These are phyloP conservation scores for Acer campestre DNA, from an alignment of 345 rosid species.

Conservation along the genomic window DNA sequence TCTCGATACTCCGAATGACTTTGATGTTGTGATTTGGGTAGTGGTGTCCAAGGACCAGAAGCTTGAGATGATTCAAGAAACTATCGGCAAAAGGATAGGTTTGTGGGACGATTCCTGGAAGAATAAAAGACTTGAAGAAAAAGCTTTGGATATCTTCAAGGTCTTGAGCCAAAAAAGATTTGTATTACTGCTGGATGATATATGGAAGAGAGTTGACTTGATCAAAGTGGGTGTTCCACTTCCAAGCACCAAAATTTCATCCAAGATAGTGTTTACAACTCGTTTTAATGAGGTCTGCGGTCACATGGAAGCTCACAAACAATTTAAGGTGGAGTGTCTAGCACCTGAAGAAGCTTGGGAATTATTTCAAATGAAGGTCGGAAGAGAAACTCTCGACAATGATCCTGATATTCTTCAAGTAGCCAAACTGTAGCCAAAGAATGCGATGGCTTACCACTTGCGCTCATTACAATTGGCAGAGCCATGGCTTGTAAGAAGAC, in stretches of 20 bases:
- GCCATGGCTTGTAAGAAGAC: not conserved
- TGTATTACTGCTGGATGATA: conserved; percentile 9
- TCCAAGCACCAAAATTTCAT: not conserved
- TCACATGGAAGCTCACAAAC: conserved; percentile 3
- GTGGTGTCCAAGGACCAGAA: not conserved
- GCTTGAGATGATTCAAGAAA: not conserved
- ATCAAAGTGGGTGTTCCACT: not conserved
- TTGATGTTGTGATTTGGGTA: not conserved
- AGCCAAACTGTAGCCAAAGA: not conserved
- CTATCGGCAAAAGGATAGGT: not conserved
- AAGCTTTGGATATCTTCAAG: not conserved
- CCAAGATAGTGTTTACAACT: conserved; percentile 17
- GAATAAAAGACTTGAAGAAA: not conserved
- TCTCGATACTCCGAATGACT: too few species aligned
- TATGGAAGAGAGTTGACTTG: conserved; percentile 18
- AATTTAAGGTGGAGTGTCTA: conserved; percentile 7
- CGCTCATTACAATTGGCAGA: not conserved
- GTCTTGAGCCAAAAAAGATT: not conserved
- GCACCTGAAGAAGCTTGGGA: not conserved
- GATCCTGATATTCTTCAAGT: not conserved
- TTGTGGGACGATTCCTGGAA: not conserved
- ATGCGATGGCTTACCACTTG: not conserved
- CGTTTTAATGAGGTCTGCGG: conserved; percentile 9
- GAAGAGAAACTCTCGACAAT: not conserved
- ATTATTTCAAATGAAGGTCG: not conserved